Evolutionary conservation across 176 grass and related monocot species (phyloP), one percentile per base, ranked within the genome.

Genomic region (Pharus latifolius): DNA sequence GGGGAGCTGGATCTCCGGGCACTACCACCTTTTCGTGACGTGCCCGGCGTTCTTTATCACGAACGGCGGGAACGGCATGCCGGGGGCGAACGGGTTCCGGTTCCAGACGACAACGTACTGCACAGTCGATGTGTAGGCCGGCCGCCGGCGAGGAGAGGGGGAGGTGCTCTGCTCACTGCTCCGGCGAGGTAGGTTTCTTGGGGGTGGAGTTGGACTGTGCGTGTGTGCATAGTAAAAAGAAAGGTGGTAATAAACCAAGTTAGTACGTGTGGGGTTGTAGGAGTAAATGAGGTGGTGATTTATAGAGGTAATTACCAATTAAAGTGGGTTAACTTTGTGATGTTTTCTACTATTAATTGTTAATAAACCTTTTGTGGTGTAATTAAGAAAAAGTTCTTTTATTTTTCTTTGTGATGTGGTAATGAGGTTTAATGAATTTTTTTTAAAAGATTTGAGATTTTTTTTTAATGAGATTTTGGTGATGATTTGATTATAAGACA

Each of bases 31-130:
- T 32, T 93, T 83, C 17, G 75, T 74, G 10, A 86, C 49, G 0
- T 93, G 90, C 85, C 90, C 90, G 0, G 90, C 90, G 0, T 93
- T 70, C 45, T 60, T 93, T 69, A 25, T 66, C 50, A 40, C 24
- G 51, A 0, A 25, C 41, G 58, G 45, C 42, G 64, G 64, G 24
- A 73, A 67, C 38, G 70, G 52, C 37, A 13, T 6, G 8, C 74
- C 22, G 0, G 85, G 79, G 0, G 44, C 74, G 0, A 53, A 43
- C 17, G 76, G 81, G 6, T 56, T 93, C 57, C 72, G 60, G 58
- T 93, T 93, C 73, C 79, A 93, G 80, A 50, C 41, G 27, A 37
- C 81, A 13, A 78, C 90, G 3, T 76, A 84, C 48, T 93, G 90
- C 80, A 84, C 4, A 49, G 90, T 93, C 35, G 81, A 88, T 46